phyloP scores from a whole-genome alignment of 2,329 filamentous ascomycete genomes.

The Aspergillus uvarum region DNA sequence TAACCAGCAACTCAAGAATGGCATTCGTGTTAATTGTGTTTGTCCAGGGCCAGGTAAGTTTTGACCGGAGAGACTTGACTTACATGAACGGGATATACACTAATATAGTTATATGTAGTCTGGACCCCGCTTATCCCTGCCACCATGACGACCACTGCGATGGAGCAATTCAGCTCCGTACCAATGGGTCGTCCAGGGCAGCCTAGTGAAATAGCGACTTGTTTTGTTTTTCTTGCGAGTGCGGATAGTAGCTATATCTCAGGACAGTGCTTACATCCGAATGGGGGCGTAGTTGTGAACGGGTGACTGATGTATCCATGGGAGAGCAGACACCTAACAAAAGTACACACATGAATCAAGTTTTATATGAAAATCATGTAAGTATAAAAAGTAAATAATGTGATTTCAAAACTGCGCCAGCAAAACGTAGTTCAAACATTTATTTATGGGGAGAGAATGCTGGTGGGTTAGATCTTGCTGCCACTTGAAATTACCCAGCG shows the following conservation, averaged over 20 bases:
- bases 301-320: constrained; percentile 25
- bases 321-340: neutral
- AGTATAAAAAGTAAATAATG: neutral
- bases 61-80: neutral
- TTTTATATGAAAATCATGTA: neutral
- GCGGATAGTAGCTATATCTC: constrained; percentile 71
- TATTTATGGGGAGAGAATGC: too few relatives aligned
- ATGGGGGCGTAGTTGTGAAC: constrained; percentile 59
- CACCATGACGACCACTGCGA: constrained; percentile 68
- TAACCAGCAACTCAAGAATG: constrained; percentile 70
- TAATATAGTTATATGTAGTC: constrained; percentile 42
- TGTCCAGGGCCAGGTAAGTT: constrained; percentile 65
- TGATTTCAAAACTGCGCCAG: neutral
- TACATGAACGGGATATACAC: neutral
- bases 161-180: constrained; percentile 67
- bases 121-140: constrained; percentile 75
- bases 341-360: neutral
- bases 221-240: constrained; percentile 77
- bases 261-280: constrained; percentile 69
- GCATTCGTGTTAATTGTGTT: constrained; percentile 74
- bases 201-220: constrained; percentile 78
- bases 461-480: neutral
- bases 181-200: constrained; percentile 78
- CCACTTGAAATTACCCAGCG: neutral
- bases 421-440: too few relatives aligned